Evolutionary conservation across 495 filamentous ascomycete species (phyloP).

Genomic region (Xylaria telfairii): DNA sequence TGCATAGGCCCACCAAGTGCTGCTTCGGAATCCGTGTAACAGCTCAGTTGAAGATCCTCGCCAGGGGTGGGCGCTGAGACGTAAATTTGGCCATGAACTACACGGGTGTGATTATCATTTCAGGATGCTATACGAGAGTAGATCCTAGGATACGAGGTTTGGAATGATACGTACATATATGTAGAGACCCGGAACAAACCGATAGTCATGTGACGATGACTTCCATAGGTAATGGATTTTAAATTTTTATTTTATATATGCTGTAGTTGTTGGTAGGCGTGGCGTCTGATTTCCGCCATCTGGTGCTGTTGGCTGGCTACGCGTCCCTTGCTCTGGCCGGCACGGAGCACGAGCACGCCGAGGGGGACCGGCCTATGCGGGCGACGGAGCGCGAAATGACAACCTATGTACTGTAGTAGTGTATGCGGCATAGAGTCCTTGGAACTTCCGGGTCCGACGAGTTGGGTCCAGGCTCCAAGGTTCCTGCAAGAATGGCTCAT

Average conservation of each 20-base stretch:
- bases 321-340: background rate
- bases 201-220: background rate
- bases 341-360: background rate
- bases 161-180: background rate
- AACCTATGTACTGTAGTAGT: no score
- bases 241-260: background rate
- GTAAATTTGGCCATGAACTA: background rate
- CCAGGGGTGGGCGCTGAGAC: background rate
- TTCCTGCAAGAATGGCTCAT: background rate
- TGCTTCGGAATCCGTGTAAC: slow-evolving; percentile 11
- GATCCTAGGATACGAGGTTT: background rate
- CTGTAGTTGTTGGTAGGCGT: background rate
- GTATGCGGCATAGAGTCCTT: background rate
- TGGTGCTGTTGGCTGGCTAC: background rate
- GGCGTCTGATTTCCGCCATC: background rate
- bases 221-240: no score
- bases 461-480: slow-evolving; percentile 8
- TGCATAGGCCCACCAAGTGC: slow-evolving; percentile 3
- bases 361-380: background rate
- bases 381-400: background rate
- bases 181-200: background rate
- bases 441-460: background rate
- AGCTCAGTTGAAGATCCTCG: background rate
- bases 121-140: background rate
- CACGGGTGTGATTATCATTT: background rate